Percentiles rank a stretch among this genome's conserved stretches.
phyloP scores from a whole-genome alignment of 1,139 yeast species.

The Geotrichum reessii region DNA sequence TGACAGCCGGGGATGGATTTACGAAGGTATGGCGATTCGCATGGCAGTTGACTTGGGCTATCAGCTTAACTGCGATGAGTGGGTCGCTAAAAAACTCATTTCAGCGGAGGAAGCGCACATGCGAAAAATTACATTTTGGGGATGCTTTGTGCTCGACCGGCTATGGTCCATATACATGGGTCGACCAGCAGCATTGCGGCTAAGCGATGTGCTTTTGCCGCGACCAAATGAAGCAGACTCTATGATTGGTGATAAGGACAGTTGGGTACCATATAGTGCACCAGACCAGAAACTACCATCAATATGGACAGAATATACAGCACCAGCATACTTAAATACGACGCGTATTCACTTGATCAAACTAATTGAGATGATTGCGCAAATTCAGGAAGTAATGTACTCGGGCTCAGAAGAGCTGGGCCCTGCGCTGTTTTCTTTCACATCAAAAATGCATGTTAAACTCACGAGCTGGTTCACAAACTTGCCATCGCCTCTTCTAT shows the following conservation, averaged over 20 bases:
- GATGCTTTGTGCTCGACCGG: slow-evolving; percentile 27
- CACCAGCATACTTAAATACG: slow-evolving; percentile 10
- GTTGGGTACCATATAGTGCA: slow-evolving; percentile 18
- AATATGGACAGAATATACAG: slow-evolving; percentile 19
- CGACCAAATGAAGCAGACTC: slow-evolving; percentile 15
- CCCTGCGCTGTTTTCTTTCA: slow-evolving; percentile 17
- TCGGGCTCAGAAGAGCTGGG: slow-evolving; percentile 16
- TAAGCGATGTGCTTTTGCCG: slow-evolving; percentile 23
- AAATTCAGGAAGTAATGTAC: slow-evolving; percentile 20
- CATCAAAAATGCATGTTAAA: slow-evolving; percentile 20
- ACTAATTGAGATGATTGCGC: slow-evolving; percentile 17
- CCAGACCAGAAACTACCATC: slow-evolving; percentile 13
- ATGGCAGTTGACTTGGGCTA: slow-evolving; percentile 29
- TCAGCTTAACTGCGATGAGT: slow-evolving; percentile 24
- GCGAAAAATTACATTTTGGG: slow-evolving; percentile 28
- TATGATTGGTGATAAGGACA: slow-evolving; percentile 11
- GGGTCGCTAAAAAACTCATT: slow-evolving; percentile 23
- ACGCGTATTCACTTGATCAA: slow-evolving; percentile 14
- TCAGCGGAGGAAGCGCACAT: slow-evolving; percentile 25
- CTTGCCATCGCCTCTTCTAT: slow-evolving; percentile 23
- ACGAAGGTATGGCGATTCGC: slow-evolving; percentile 29
- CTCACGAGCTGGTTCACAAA: slow-evolving; percentile 24
- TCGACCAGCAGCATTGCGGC: slow-evolving; percentile 25
- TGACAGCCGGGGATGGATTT: slow-evolving; percentile 28
- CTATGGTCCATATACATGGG: slow-evolving; percentile 29